Evolutionary conservation across 2,329 filamentous ascomycete species (phyloP).

Genomic region (Ophiosphaerella narmari): DNA sequence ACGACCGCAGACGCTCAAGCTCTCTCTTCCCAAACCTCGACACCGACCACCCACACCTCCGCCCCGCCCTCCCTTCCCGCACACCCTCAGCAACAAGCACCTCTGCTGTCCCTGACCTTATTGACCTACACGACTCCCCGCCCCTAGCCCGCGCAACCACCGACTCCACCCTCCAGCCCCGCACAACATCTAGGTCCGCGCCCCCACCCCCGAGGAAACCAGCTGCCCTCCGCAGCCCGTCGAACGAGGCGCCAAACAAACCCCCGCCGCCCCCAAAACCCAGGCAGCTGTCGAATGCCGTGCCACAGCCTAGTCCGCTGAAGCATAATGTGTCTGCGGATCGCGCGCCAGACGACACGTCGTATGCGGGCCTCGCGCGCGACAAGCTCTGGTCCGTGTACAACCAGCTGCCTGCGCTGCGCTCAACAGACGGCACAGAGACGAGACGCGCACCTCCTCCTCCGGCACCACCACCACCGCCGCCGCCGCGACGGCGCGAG

Average conservation of each 20-base stretch:
- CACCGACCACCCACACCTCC: constrained; percentile 38
- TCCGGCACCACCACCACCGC: constrained; percentile 43
- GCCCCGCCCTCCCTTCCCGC: constrained; percentile 46
- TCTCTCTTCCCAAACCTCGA: constrained; percentile 41
- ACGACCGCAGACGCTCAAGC: constrained; percentile 40
- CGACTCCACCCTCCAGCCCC: constrained; percentile 27
- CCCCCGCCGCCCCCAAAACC: constrained; percentile 34
- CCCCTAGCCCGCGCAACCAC: constrained; percentile 30
- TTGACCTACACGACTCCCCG: constrained; percentile 48
- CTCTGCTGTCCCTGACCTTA: constrained; percentile 46
- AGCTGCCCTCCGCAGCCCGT: constrained; percentile 46
- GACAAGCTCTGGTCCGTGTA: constrained; percentile 48
- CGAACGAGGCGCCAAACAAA: constrained; percentile 36
- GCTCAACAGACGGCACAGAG: constrained; percentile 24
- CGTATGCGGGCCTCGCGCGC: constrained; percentile 44
- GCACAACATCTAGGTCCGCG: constrained; percentile 27
- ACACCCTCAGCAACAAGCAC: constrained; percentile 28
- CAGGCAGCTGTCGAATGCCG: constrained; percentile 13
- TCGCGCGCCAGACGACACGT: constrained; percentile 27
- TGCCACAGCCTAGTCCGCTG: constrained; percentile 28
- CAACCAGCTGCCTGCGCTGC: constrained; percentile 45
- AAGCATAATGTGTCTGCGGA: constrained; percentile 24
- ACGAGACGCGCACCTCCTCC: constrained; percentile 1
- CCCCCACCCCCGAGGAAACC: constrained; percentile 42
- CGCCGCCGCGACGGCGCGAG: constrained; percentile 44